These are phyloP conservation scores for Panus rudis DNA, from an alignment of 768 basidiomycete species.

Conservation along the genomic window DNA sequence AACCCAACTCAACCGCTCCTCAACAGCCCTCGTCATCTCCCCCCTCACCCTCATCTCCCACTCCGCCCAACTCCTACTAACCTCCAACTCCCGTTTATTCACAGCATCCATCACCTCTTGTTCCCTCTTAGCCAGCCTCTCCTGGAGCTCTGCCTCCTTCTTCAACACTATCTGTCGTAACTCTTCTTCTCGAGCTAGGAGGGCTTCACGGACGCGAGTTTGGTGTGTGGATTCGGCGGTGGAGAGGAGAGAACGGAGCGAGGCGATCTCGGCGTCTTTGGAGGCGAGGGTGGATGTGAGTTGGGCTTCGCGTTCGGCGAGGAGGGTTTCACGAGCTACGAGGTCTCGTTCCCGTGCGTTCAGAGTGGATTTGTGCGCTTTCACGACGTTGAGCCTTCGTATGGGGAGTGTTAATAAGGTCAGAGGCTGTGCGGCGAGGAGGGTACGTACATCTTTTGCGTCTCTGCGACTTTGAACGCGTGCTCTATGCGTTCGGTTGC, in stretches of 20 bases:
- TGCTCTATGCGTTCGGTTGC: conserved; percentile 73
- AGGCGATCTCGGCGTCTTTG: conserved; percentile 55
- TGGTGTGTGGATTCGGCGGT: conserved; percentile 34
- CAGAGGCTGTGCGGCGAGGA: neutral
- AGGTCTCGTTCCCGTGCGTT: conserved; percentile 61
- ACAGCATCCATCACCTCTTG: conserved; percentile 69
- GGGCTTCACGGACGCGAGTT: conserved; percentile 40
- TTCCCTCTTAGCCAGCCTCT: conserved; percentile 57
- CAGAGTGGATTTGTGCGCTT: conserved; percentile 51
- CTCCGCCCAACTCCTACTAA: conserved; percentile 57
- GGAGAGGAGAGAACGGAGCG: conserved; percentile 36
- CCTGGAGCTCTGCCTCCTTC: conserved; percentile 65
- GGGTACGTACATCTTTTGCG: conserved; percentile 65
- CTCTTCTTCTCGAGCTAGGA: conserved; percentile 61
- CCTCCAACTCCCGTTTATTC: conserved; percentile 53
- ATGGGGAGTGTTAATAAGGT: neutral
- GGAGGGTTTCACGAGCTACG: conserved; percentile 42
- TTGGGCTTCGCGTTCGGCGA: conserved; percentile 51
- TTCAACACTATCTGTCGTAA: conserved; percentile 55
- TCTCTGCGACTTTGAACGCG: conserved; percentile 64
- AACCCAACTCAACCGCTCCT: conserved; percentile 41
- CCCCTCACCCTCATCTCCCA: conserved; percentile 34
- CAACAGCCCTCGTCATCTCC: conserved; percentile 28
- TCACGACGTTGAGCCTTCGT: conserved; percentile 55
- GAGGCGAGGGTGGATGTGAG: conserved; percentile 39